These are phyloP conservation scores for Colletotrichum incanum DNA, from an alignment of 2,329 filamentous ascomycete species.

Conservation along the genomic window DNA sequence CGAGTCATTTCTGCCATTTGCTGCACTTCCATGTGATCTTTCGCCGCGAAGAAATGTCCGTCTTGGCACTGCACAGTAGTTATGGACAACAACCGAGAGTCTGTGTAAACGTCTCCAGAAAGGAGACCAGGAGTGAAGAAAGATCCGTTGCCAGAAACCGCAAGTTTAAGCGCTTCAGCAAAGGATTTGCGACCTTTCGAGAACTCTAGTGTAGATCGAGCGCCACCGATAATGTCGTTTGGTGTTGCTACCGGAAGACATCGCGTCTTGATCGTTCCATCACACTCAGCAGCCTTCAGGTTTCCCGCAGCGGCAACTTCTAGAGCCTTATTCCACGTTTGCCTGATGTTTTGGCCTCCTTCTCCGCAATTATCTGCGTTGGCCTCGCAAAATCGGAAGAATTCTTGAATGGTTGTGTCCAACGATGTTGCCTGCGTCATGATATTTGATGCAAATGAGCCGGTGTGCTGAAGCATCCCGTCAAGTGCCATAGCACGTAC, in stretches of 20 bases:
- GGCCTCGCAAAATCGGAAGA: constrained; percentile 36
- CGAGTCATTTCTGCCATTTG: constrained; percentile 31
- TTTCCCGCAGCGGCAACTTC: constrained; percentile 25
- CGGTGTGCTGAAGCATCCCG: constrained; percentile 37
- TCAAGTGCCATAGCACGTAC: constrained; percentile 38
- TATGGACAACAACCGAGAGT: constrained; percentile 18
- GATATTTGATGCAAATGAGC: constrained; percentile 30
- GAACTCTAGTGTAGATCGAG: constrained; percentile 31
- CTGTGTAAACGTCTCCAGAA: constrained; percentile 11
- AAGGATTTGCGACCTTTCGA: background rate
- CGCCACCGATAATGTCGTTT: constrained; percentile 26
- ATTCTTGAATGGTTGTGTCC: constrained; percentile 37
- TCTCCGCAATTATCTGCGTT: constrained; percentile 23
- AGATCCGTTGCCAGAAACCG: constrained; percentile 23
- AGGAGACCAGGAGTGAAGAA: constrained; percentile 4
- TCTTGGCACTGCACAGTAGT: constrained; percentile 35
- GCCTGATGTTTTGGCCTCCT: constrained; percentile 20
- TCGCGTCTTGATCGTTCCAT: constrained; percentile 26
- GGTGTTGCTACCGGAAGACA: constrained; percentile 24
- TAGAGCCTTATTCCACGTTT: constrained; percentile 28
- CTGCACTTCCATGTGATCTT: constrained; percentile 29
- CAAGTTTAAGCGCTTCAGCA: constrained; percentile 1
- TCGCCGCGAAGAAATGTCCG: constrained; percentile 36
- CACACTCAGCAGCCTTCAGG: constrained; percentile 29
- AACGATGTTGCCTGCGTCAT: constrained; percentile 39